Percentiles rank a stretch among this genome's conserved stretches.
phyloP scores from a whole-genome alignment of 768 basidiomycete species.

The Chalciporus pseudorubinellus region DNA sequence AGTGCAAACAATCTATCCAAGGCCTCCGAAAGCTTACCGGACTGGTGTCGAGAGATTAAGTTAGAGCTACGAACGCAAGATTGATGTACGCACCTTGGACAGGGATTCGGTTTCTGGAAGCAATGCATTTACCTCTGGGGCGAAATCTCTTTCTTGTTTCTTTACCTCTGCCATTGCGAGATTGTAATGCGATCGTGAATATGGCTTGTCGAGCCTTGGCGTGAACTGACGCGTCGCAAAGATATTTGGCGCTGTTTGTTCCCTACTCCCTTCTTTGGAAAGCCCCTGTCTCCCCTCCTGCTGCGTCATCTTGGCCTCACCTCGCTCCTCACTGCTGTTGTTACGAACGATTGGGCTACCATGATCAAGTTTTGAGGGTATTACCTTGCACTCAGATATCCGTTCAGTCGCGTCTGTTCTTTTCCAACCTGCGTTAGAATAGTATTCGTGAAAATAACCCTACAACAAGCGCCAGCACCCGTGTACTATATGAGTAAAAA shows the following conservation, averaged over 20 bases:
- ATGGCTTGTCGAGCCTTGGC: constrained; percentile 32
- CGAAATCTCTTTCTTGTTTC: constrained; percentile 86
- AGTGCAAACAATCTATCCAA: constrained; percentile 85
- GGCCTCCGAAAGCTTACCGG: constrained; percentile 79
- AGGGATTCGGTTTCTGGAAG: constrained; percentile 65
- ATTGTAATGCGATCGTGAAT: constrained; percentile 38
- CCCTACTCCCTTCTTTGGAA: constrained; percentile 16
- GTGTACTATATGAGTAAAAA: constrained; percentile 44
- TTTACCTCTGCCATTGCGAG: constrained; percentile 74
- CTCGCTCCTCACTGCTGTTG: too few relatives aligned
- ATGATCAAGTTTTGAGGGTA: neutral
- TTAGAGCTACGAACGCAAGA: constrained; percentile 1
- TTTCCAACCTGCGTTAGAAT: constrained; percentile 33
- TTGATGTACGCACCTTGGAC: constrained; percentile 58
- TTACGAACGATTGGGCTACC: too few relatives aligned
- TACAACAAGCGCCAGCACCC: constrained; percentile 47
- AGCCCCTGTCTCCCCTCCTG: constrained; percentile 20
- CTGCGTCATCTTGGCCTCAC: too few relatives aligned
- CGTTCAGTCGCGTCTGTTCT: constrained; percentile 29
- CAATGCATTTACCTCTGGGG: constrained; percentile 75
- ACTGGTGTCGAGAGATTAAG: constrained; percentile 41
- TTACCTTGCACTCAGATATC: constrained; percentile 12
- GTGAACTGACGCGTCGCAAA: constrained; percentile 62
- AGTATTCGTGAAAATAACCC: constrained; percentile 40
- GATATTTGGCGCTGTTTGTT: constrained; percentile 44